A percentile compares a stretch with the other conserved stretches of the same genome.
These are phyloP conservation scores for Tuber melanosporum DNA, from an alignment of 495 filamentous ascomycete species.

Conservation along the genomic window DNA sequence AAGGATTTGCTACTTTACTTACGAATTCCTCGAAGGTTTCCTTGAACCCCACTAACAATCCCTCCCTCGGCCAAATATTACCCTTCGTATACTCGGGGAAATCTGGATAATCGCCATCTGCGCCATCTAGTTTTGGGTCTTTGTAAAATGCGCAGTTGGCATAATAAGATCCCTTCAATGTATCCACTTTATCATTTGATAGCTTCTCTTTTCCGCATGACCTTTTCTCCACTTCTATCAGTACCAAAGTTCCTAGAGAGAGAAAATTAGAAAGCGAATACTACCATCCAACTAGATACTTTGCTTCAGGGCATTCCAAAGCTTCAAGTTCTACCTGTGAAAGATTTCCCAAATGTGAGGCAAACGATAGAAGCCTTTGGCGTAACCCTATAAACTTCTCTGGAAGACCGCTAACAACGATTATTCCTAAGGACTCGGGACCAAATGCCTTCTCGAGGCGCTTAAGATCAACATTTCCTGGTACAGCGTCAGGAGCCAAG, in stretches of 20 bases:
- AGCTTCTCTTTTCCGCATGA: constrained; percentile 93
- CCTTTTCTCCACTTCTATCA: constrained; percentile 52
- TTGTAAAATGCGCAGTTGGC: constrained; percentile 93
- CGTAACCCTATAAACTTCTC: constrained; percentile 61
- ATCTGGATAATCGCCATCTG: constrained; percentile 46
- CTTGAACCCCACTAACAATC: constrained; percentile 65
- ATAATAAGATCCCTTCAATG: constrained; percentile 92
- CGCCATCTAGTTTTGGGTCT: constrained; percentile 55
- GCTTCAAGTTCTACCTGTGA: constrained; percentile 60
- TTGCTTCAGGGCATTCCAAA: constrained; percentile 58
- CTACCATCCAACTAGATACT: constrained; percentile 59
- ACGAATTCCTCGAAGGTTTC: constrained; percentile 61
- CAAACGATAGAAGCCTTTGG: constrained; percentile 68
- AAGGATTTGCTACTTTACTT: background rate
- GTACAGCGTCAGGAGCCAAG: constrained; percentile 1
- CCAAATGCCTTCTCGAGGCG: constrained; percentile 82
- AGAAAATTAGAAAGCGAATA: no score
- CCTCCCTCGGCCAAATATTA: constrained; percentile 77
- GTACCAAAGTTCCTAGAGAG: constrained; percentile 42
- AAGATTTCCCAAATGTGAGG: constrained; percentile 83
- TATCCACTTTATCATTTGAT: constrained; percentile 80
- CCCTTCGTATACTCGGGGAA: constrained; percentile 60
- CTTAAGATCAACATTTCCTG: constrained; percentile 66
- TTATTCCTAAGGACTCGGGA: constrained; percentile 82
- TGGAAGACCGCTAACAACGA: constrained; percentile 81